Conservation (phyloP, 2,329 filamentous ascomycete genomes). For the Sporothrix curviconia region DNA sequence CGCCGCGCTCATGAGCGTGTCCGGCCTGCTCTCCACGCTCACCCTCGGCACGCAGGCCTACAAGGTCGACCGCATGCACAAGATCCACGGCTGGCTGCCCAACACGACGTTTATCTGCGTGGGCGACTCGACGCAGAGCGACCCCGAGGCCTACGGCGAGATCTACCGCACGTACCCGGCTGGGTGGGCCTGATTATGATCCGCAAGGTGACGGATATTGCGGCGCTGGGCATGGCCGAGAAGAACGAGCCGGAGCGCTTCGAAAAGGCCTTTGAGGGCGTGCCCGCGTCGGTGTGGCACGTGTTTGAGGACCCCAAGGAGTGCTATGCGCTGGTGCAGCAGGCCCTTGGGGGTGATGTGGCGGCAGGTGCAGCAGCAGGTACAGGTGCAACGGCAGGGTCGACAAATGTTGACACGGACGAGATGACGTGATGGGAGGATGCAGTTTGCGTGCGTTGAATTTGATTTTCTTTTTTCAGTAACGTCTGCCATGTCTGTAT, state of each 20-base stretch:
- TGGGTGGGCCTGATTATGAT: slow-evolving; percentile 85
- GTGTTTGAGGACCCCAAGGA: slow-evolving; percentile 75
- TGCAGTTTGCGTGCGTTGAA: too few relatives aligned
- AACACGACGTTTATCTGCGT: slow-evolving; percentile 73
- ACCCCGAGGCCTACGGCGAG: slow-evolving; percentile 57
- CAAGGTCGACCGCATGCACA: slow-evolving; percentile 73
- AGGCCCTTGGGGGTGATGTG: not conserved
- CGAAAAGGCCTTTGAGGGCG: slow-evolving; percentile 69
- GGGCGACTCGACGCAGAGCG: slow-evolving; percentile 85
- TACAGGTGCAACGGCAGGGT: not conserved
- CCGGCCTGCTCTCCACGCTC: slow-evolving; percentile 70
- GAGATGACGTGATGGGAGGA: too few relatives aligned
- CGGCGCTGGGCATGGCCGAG: slow-evolving; percentile 60
- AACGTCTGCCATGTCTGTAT: too few relatives aligned
- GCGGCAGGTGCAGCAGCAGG: not conserved
- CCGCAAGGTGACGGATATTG: slow-evolving; percentile 71
- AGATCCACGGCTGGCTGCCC: slow-evolving; percentile 74
- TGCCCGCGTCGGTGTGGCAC: slow-evolving; percentile 67
- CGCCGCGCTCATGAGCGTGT: slow-evolving; percentile 76
- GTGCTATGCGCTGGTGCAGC: slow-evolving; percentile 34
- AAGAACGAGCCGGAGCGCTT: slow-evolving; percentile 72
- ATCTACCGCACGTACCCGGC: slow-evolving; percentile 56
- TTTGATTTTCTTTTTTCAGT: too few relatives aligned
- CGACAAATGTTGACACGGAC: not conserved
- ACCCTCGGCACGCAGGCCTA: slow-evolving; percentile 79